These are phyloP conservation scores for Calocera viscosa DNA, from an alignment of 768 basidiomycete species.

Conservation along the genomic window DNA sequence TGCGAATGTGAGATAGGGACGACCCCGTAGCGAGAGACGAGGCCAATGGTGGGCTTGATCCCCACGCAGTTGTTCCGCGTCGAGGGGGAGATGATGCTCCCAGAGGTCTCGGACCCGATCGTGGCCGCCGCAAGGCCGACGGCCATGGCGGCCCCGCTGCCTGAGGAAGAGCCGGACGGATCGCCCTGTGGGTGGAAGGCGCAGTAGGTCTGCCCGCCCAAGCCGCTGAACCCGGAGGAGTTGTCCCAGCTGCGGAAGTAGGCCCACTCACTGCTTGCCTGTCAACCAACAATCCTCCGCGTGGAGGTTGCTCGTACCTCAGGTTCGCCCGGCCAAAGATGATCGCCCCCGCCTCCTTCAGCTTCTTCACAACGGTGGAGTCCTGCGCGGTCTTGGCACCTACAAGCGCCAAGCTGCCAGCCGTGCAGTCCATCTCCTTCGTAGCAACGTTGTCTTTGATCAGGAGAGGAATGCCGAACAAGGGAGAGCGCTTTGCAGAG, in stretches of 20 bases:
- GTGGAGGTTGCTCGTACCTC: too few species aligned
- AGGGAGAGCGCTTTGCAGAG: not conserved
- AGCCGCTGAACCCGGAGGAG: not conserved
- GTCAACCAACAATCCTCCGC: too few species aligned
- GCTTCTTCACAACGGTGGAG: constrained; percentile 11
- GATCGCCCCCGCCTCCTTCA: constrained; percentile 14
- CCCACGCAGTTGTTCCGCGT: constrained; percentile 4
- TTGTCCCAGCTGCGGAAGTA: not conserved
- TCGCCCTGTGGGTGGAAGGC: constrained; percentile 1
- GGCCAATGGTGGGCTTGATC: constrained; percentile 14
- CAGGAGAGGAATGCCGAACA: constrained; percentile 11
- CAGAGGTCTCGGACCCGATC: constrained; percentile 7
- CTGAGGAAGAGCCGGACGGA: not conserved
- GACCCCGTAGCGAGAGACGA: constrained; percentile 3
- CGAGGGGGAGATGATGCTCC: constrained; percentile 9
- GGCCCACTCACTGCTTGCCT: not conserved
- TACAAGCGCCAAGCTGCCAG: constrained; percentile 4
- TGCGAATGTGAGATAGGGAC: constrained; percentile 5
- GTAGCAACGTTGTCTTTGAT: constrained; percentile 14
- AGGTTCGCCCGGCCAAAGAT: constrained; percentile 11
- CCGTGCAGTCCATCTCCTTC: constrained; percentile 9
- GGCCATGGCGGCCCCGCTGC: not conserved
- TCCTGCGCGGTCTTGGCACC: constrained; percentile 9
- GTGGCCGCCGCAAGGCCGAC: not conserved
- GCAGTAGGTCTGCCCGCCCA: not conserved